Percentiles rank a stretch among this genome's conserved stretches.
These are phyloP conservation scores for Trichoderma aggressivum DNA, from an alignment of 2,329 filamentous ascomycete species.

Conservation along the genomic window DNA sequence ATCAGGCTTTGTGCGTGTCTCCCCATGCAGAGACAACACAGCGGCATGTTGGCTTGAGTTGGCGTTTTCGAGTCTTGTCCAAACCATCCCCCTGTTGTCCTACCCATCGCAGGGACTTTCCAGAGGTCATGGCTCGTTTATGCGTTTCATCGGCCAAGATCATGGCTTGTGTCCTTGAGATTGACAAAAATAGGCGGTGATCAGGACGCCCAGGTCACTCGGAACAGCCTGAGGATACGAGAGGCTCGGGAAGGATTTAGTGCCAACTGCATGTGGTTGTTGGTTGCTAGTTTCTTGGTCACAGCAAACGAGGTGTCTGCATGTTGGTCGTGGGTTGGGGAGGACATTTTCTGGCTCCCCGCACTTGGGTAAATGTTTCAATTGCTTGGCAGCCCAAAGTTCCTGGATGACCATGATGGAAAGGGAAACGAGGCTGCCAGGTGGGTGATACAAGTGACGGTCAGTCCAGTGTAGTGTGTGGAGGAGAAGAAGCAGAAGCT, in stretches of 20 bases:
- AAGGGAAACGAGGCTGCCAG: not conserved
- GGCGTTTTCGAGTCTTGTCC: not conserved
- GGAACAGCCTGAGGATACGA: not conserved
- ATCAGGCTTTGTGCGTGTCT: not conserved
- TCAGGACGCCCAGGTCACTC: not conserved
- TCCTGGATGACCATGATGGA: not conserved
- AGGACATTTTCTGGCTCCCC: not conserved
- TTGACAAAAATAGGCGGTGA: not conserved
- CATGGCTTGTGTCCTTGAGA: not conserved
- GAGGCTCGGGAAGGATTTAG: not conserved
- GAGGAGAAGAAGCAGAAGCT: not conserved
- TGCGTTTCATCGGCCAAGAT: not conserved
- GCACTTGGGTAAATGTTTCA: not conserved
- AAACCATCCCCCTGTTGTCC: not conserved
- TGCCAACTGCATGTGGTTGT: not conserved
- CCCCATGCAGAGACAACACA: not conserved
- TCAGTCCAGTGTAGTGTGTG: not conserved
- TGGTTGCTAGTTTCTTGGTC: not conserved
- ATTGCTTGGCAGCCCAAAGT: not conserved
- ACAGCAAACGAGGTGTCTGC: not conserved
- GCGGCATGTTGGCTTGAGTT: not conserved
- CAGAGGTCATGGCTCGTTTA: not conserved
- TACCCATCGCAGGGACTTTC: not conserved
- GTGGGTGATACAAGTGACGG: not conserved
- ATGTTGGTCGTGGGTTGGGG: slow-evolving; percentile 15